Evolutionary conservation across 768 basidiomycete species (phyloP), one percentile per base, ranked within the genome.

Genomic region (Lyophyllum atratum): DNA sequence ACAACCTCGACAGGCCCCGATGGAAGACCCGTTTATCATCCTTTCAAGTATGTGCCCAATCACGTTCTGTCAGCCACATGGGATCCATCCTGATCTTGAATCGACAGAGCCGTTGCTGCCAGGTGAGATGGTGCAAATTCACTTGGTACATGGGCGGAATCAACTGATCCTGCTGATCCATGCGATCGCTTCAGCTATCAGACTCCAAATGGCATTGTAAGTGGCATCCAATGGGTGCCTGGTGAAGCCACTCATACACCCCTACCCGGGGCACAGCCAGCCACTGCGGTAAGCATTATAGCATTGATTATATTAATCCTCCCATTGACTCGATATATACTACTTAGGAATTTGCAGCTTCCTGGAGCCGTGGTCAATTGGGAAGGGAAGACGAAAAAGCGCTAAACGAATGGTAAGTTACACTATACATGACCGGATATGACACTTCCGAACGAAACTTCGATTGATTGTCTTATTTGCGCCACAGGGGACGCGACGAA

Each of bases 151-250:
- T 29, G 21, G 42, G 42, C 21, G 31, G 19, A 26, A 40, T 51
- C 40, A 55, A 53, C 28, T 48, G 37, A 40, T 55, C 59, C 24
- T 34, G 43, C 56, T 58, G 65, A 72, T 73, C 61, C 51, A 51
- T 54, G 50, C 59, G 64, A 64, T 66, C 49, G 21, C 62, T 22
- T 43, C 59, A 92, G 90, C 65, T 92, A 92, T 73, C 84, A 86
- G 64, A 91, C 89, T 1, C 73, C 85, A 10, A 80, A 77, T 62
- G 90, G 89, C 7, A 61, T 89, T 25, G 83, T 92, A 29, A 80
- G 73, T 55, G 90, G 90, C 71, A 80, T 84, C 51, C 82, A 84
- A 63, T 84, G 80, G 83, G 75, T 90, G 25, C 88, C 89, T 19
- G 84, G 81, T n/a, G 90, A 92, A 62, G 78, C 86, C 1, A 86